Evolutionary conservation across 768 basidiomycete genomes (phyloP).

Genomic region (Russula lepida): DNA sequence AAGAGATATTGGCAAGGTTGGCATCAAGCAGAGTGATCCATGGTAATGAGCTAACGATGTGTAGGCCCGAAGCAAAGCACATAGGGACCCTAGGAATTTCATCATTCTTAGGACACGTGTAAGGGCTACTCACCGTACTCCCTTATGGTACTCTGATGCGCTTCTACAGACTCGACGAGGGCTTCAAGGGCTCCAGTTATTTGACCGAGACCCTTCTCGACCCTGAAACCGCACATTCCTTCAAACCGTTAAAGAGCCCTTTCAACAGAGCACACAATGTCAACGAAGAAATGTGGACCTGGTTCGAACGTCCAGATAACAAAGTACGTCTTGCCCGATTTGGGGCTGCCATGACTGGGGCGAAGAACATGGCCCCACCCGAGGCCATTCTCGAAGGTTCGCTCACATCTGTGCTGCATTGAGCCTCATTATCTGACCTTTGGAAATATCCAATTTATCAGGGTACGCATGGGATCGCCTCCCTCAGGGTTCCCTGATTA

Average conservation of each 20-base stretch:
- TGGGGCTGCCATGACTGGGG: not conserved
- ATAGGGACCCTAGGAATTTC: conserved; percentile 11
- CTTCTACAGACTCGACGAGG: conserved; percentile 18
- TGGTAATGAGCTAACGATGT: not conserved
- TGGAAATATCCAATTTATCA: not conserved
- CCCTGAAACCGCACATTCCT: not conserved
- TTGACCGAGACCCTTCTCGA: conserved; percentile 22
- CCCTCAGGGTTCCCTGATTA: conserved; percentile 2
- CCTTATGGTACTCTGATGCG: not conserved
- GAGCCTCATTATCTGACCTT: not conserved
- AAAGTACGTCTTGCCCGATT: not conserved
- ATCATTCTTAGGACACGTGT: conserved; percentile 9
- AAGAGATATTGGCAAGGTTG: conserved; percentile 19
- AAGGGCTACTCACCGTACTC: not conserved
- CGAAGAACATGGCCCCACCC: not conserved
- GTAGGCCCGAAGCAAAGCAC: conserved; percentile 6
- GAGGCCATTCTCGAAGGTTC: conserved; percentile 1
- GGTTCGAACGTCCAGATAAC: conserved; percentile 1
- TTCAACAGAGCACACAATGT: not conserved
- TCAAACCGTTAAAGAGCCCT: not conserved
- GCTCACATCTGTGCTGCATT: not conserved
- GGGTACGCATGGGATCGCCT: conserved; percentile 5
- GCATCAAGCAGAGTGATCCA: not conserved
- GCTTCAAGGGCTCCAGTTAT: conserved; percentile 21
- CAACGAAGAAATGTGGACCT: not conserved